A percentile compares a stretch with the other conserved stretches of the same genome.
These are phyloP conservation scores for Diutina siamensis DNA, from an alignment of 1,139 yeast species.

Conservation along the genomic window DNA sequence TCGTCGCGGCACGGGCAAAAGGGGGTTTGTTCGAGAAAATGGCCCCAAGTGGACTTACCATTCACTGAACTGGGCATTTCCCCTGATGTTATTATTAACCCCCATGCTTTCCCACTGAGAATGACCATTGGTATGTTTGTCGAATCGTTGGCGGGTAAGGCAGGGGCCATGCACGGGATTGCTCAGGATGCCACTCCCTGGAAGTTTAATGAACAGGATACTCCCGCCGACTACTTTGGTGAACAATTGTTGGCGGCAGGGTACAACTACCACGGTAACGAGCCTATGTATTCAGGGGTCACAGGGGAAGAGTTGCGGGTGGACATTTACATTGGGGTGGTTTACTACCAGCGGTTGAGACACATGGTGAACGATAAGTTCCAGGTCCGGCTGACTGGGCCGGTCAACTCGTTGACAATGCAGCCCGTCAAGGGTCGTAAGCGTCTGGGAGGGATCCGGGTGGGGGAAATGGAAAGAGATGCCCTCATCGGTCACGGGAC, in stretches of 20 bases:
- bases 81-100: conserved; percentile 95
- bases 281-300: conserved; percentile 97
- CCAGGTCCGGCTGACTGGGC: conserved; percentile 99
- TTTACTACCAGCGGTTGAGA: conserved; percentile 94
- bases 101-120: conserved; percentile 99
- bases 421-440: conserved; percentile 99
- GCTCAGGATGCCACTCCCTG: conserved; percentile 98
- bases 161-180: conserved; percentile 96
- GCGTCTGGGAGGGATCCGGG: conserved; percentile 99
- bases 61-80: conserved; percentile 92
- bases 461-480: conserved; percentile 99
- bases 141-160: conserved; percentile 94
- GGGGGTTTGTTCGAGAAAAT: conserved; percentile 97
- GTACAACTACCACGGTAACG: conserved; percentile 95
- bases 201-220: conserved; percentile 82
- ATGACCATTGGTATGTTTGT: conserved; percentile 99
- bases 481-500: conserved; percentile 98
- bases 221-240: conserved; percentile 97
- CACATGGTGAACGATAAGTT: conserved; percentile 99
- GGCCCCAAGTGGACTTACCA: conserved; percentile 97
- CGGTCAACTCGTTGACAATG: conserved; percentile 93
- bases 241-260: conserved; percentile 83
- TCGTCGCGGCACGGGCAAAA: conserved; percentile 88
- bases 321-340: conserved; percentile 93
- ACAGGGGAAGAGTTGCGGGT: conserved; percentile 97